Evolutionary conservation across 352 stramenopile genomes (phyloP).

Genomic region (Phytophthora rubi): DNA sequence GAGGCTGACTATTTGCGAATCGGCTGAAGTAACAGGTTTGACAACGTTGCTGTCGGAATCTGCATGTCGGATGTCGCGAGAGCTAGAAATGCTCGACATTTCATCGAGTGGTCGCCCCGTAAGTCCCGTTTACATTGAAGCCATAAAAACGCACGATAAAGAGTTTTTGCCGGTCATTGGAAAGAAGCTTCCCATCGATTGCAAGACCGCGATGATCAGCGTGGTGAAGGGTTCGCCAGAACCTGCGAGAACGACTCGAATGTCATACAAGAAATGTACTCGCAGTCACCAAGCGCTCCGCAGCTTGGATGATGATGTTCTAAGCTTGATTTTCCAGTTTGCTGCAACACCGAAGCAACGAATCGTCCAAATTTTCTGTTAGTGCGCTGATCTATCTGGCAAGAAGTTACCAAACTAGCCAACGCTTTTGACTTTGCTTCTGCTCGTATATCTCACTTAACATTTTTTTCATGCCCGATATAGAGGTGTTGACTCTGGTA

Average conservation of each 20-base stretch:
- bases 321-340: not conserved
- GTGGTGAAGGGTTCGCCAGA: not conserved
- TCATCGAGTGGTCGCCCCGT: not conserved
- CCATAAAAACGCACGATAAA: not conserved
- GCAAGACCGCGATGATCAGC: constrained; percentile 8
- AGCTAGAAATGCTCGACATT: not conserved
- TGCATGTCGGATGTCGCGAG: not conserved
- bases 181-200: not conserved
- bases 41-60: not conserved
- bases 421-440: not conserved
- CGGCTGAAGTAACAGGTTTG: not conserved
- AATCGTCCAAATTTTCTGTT: not conserved
- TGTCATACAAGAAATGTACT: not conserved
- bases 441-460: not conserved
- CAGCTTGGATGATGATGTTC: not conserved
- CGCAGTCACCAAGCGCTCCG: not conserved
- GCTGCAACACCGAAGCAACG: not conserved
- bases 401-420: not conserved
- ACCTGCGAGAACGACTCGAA: not conserved
- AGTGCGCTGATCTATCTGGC: not conserved
- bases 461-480: not conserved
- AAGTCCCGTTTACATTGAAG: not conserved
- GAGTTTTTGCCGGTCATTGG: not conserved
- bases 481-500: not conserved
- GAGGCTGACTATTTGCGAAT: not conserved